Evolutionary conservation across 2,329 filamentous ascomycete genomes (phyloP), one percentile per base, ranked within the genome.

Genomic region (Ophiostoma montium): DNA sequence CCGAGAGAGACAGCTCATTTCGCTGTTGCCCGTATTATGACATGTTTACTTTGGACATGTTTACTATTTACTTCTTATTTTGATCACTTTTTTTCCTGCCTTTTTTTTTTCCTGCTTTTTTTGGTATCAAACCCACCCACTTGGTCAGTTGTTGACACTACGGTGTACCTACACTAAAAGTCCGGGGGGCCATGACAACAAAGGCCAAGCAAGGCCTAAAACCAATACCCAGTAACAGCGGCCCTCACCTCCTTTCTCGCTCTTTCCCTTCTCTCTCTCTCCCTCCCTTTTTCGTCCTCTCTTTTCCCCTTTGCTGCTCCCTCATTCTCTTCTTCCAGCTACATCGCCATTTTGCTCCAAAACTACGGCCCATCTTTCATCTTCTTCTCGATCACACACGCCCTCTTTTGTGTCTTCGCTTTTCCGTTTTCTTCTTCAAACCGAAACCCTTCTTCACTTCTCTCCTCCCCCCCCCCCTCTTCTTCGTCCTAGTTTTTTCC

Each of bases 131-230:
- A 49, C 18, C 30, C 45, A 49, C 48, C 48, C 48, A 49, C 48
- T 44, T 41, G n/a, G n/a, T 18, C n/a, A 18, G 10, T 8, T 39
- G 9, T 21, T 15, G 42, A 48, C 31, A 13, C 42, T 41, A 31
- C 35, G n/a, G n/a, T n/a, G n/a, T n/a, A n/a, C n/a, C n/a, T n/a
- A n/a, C n/a, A n/a, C n/a, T n/a, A n/a, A 38, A 49, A 48, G 49
- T 51, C 52, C 50, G 48, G 50, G 52, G 52, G 46, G 48, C 16
- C 33, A 21, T 39, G 21, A 50, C 44, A 21, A 48, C 50, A 49
- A 36, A n/a, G n/a, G n/a, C n/a, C n/a, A n/a, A n/a, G n/a, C n/a
- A n/a, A n/a, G 12, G 18, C 36, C 16, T 9, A 27, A 47, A 30
- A 45, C 35, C 33, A 46, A 16, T 19, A 41, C 46, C n/a, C n/a